These are phyloP conservation scores for Rhizopus delemar DNA, from an alignment of 371 early-diverging fungal genomes.

Conservation along the genomic window DNA sequence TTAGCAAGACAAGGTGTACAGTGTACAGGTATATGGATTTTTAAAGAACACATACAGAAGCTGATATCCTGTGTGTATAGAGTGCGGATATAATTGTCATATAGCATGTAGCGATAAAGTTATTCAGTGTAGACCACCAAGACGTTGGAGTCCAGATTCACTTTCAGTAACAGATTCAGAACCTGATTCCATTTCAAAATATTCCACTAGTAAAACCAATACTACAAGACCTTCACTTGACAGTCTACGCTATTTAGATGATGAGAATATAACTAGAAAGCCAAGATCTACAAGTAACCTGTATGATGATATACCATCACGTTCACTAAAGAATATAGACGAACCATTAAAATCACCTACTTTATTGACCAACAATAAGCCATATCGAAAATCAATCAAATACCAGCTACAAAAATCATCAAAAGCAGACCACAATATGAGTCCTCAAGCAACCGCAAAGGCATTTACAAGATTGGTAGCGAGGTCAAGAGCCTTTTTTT, in stretches of 20 bases:
- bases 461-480: constrained; percentile 45
- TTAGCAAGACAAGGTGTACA: constrained; percentile 57
- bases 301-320: constrained; percentile 4
- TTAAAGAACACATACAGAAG: neutral
- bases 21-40: constrained; percentile 44
- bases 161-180: constrained; percentile 51
- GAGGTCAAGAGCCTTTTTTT: constrained; percentile 39
- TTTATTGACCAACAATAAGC: constrained; percentile 18
- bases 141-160: constrained; percentile 39
- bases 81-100: constrained; percentile 46
- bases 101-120: constrained; percentile 39
- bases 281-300: neutral
- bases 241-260: constrained; percentile 4
- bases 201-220: constrained; percentile 14
- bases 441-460: constrained; percentile 45
- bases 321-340: constrained; percentile 3
- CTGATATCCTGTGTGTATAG: constrained; percentile 15
- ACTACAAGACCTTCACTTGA: constrained; percentile 4
- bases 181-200: constrained; percentile 43
- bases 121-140: constrained; percentile 36
- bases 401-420: constrained; percentile 17
- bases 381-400: constrained; percentile 28
- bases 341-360: constrained; percentile 32
- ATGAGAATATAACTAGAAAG: constrained; percentile 11
- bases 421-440: constrained; percentile 11